Evolutionary conservation across 495 filamentous ascomycete species (phyloP).

Genomic region (Penicillium verhagenii): DNA sequence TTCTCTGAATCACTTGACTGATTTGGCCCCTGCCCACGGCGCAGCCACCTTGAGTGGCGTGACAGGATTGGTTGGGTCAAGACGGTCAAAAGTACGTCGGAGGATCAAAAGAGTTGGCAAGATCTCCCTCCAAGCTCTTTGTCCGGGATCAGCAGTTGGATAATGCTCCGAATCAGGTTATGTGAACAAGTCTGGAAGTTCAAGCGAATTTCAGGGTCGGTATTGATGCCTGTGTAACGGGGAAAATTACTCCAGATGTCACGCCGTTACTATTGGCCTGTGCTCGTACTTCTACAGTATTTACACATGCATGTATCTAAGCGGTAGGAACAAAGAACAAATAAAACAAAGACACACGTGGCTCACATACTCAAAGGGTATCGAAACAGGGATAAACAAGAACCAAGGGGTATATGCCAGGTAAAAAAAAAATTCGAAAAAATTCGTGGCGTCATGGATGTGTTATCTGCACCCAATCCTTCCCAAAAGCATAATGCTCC

Average conservation of each 20-base stretch:
- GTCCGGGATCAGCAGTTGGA: background rate
- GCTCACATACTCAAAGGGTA: background rate
- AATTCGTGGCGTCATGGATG: slow-evolving; percentile 25
- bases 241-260: slow-evolving; percentile 18
- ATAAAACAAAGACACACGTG: background rate
- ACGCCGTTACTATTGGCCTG: background rate
- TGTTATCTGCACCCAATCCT: background rate
- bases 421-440: slow-evolving; percentile 6
- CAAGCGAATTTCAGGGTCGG: too few relatives aligned
- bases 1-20: slow-evolving; percentile 16
- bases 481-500: background rate
- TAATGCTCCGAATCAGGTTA: background rate
- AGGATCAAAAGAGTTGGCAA: slow-evolving; percentile 8
- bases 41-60: slow-evolving; percentile 16
- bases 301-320: background rate
- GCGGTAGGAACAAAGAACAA: background rate
- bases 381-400: slow-evolving; percentile 2
- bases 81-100: slow-evolving; percentile 1
- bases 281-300: background rate
- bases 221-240: slow-evolving; percentile 14
- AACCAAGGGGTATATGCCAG: background rate
- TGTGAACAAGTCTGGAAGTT: background rate
- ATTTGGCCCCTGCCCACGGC: slow-evolving; percentile 12
- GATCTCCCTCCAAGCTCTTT: background rate
- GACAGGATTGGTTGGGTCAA: background rate